Evolutionary conservation across 805 yeast genomes (phyloP), one percentile per base, ranked within the genome.

Genomic region (Suhomyces vadensis): DNA sequence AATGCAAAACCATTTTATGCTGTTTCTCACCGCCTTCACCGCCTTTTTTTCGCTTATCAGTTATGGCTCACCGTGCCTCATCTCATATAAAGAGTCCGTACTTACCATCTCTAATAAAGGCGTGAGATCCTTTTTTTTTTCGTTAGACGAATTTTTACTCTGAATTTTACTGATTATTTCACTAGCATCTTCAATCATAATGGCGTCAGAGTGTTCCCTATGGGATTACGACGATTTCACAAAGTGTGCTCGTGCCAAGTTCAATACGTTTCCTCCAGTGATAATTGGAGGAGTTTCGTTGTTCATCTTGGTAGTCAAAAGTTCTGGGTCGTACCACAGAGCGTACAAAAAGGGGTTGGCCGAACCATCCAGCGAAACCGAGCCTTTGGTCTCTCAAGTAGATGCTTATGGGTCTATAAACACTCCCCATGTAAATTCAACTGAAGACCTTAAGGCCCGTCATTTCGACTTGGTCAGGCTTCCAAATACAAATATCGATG

Each of bases 171-270:
- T 19, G 13, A 11, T 11, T 16, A 9, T 10, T 20, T 16, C 26
- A 26, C 25, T 37, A 27, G 22, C 31, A 20, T 19, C 27, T 21
- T 14, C 11, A 20, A 37, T 25, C 43, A 31, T 31, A 24, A 42
- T 25, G 25, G 39, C 36, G 36, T 42, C 47, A 43, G 51, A 54
- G 17, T 46, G 63, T 55, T 46, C 48, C 33, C 44, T 60, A 49
- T 83, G 89, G 88, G 64, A 69, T 49, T 79, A 74, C 47, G 89
- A 83, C 54, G 89, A 83, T 58, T 56, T 83, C 31, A 76, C 84
- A 1, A 55, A 56, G 11, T 80, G 85, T 54, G 77, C 77, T 4
- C 68, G 82, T 37, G 63, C 65, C 55, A 58, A 63, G 48, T 55
- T 79, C 29, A 73, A 73, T 44, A 60, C 60, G 24, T 55, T 60